These are phyloP conservation scores for Gomphus bonarii DNA, from an alignment of 1,284 basidiomycete genomes.

Conservation along the genomic window DNA sequence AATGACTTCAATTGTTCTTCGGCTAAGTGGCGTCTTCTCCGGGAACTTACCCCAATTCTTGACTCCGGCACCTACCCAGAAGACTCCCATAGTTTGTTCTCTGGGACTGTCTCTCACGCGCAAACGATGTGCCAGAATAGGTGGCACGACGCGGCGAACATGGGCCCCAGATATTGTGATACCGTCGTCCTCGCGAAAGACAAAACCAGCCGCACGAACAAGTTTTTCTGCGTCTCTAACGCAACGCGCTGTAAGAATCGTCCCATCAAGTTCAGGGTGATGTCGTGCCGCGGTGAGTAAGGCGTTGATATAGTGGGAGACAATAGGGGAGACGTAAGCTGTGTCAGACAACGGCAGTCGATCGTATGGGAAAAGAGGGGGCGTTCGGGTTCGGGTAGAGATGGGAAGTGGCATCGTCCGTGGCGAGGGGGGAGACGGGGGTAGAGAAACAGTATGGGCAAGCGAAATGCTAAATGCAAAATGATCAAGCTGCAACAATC, in stretches of 20 bases:
- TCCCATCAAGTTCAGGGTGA: constrained; percentile 57
- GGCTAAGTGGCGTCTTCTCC: background rate
- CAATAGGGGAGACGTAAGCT: constrained; percentile 32
- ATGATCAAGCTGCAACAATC: constrained; percentile 47
- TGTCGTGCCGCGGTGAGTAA: constrained; percentile 64
- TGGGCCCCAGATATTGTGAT: constrained; percentile 6
- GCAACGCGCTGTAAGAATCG: constrained; percentile 49
- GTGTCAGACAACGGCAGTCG: constrained; percentile 21
- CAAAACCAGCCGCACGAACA: constrained; percentile 49
- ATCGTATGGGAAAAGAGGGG: constrained; percentile 27
- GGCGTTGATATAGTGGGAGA: constrained; percentile 55
- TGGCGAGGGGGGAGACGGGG: constrained; percentile 7
- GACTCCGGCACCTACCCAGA: constrained; percentile 6
- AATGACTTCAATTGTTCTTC: constrained; percentile 3
- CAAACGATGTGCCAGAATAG: constrained; percentile 61
- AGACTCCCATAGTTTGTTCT: constrained; percentile 45
- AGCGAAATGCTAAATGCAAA: constrained; percentile 66
- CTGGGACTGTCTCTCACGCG: constrained; percentile 53
- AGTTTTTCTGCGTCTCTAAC: constrained; percentile 51
- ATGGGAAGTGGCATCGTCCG: constrained; percentile 15
- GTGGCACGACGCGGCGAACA: constrained; percentile 37
- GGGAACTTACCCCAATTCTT: background rate
- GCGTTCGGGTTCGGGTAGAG: constrained; percentile 22
- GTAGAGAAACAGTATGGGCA: constrained; percentile 16
- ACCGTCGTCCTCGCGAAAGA: constrained; percentile 20